Evolutionary conservation across 345 rosid genomes (phyloP), one percentile per base, ranked within the genome.

Genomic region (Sonneratia caseolaris): DNA sequence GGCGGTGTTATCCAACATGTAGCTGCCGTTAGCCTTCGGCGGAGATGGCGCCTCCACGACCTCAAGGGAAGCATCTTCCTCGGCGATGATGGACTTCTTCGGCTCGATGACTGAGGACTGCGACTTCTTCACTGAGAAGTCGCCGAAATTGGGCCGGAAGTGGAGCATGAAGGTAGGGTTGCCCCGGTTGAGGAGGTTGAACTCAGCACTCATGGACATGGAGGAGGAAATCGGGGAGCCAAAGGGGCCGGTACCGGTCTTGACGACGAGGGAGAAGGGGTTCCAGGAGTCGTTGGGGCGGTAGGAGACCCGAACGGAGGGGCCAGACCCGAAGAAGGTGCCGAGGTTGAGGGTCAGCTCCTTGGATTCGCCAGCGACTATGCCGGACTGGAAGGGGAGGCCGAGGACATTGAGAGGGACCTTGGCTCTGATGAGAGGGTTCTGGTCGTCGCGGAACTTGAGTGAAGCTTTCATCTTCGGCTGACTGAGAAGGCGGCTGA

Each of bases 141-240:
- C 97, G 51, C 97, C 99, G 57, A 91, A 88, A 37, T 71, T 79
- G 3, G 99, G 99, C 81, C 87, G 90, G 86, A 92, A 88, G 68
- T 95, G 97, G 59, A 95, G 89, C 97, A 90, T 92, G 68, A 95
- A 95, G 82, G 79, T 76, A 69, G 99, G 97, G 77, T 87, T 91
- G 4, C 89, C 88, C 36, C 71, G 77, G 36, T 85, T 84, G 4
- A 90, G 81, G 59, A 95, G 81, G 73, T 84, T 87, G 75, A 95
- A 91, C 74, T 95, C 93, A 22, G 99, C 97, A 73, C 95, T 88
- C 97, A 95, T 92, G 13, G 85, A 82, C 89, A 95, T 73, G n/a
- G 97, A 84, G 79, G 90, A 83, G 3, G 87, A 79, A 42, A 78
- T 10, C 2, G 97, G 97, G 0, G 99, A 92, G 3, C 99, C 99